A percentile compares a stretch with the other conserved stretches of the same genome.
phyloP scores from a whole-genome alignment of 768 basidiomycete genomes.

The Hortiboletus flavorubellus region DNA sequence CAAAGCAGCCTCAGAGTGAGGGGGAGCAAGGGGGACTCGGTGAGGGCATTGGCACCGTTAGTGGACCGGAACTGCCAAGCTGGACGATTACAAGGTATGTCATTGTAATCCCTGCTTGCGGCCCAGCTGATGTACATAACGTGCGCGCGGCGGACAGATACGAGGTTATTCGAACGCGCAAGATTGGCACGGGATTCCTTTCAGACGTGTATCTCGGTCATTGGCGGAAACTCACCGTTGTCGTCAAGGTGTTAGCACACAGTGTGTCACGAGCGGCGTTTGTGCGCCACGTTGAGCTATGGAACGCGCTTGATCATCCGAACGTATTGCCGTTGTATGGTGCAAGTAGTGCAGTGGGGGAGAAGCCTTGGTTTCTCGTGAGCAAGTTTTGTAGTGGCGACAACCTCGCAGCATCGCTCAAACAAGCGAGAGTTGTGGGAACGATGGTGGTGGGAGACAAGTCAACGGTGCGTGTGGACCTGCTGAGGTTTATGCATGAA shows the following conservation, averaged over 20 bases:
- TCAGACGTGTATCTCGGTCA: constrained; percentile 74
- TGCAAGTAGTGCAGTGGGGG: constrained; percentile 66
- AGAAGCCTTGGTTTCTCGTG: constrained; percentile 78
- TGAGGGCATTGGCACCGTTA: background rate
- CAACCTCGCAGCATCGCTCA: constrained; percentile 58
- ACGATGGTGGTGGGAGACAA: background rate
- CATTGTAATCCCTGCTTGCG: background rate
- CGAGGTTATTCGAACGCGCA: constrained; percentile 68
- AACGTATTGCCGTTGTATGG: constrained; percentile 75
- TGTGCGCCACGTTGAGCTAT: constrained; percentile 64
- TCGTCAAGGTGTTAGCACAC: constrained; percentile 68
- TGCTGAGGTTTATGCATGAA: constrained; percentile 64
- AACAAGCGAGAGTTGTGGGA: constrained; percentile 20
- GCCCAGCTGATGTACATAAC: background rate
- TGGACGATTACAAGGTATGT: constrained; percentile 73
- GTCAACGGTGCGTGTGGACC: constrained; percentile 28
- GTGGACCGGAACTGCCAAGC: constrained; percentile 43
- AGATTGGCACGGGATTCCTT: constrained; percentile 73
- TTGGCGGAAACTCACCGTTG: constrained; percentile 65
- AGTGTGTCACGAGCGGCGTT: constrained; percentile 63
- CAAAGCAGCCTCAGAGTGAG: background rate
- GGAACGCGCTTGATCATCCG: constrained; percentile 65
- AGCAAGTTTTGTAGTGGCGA: constrained; percentile 69
- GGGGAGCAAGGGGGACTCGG: background rate
- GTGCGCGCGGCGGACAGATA: constrained; percentile 39